Evolutionary conservation across 345 rosid genomes (phyloP), one percentile per base, ranked within the genome.

Genomic region (Crucihimalaya himalaica): DNA sequence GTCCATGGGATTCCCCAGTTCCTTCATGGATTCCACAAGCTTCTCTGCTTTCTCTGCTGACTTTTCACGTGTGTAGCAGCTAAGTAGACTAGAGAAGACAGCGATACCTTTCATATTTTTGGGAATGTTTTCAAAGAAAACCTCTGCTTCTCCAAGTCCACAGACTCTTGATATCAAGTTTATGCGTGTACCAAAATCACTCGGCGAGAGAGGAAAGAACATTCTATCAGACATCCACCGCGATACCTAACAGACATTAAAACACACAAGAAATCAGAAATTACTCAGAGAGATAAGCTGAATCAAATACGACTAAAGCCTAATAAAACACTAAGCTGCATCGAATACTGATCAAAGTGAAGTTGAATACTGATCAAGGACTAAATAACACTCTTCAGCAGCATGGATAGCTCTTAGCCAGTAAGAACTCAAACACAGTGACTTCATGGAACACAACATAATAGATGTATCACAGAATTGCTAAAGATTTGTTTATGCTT

Each of bases 171-270:
- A 25, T 13, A 52, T 25, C 18, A 52, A 52, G 57, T 52, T 52
- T 52, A 52, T 25, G 32, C 18, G 57, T 52, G 18, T 52, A 52
- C 57, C 57, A 52, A 52, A 51, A 51, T 51, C 56, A 51, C 16
- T n/a, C 31, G 8, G 1, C 4, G 31, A 51, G n/a, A 51, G 56
- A 23, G 56, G 56, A 51, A 23, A 51, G 16, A 51, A 51, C 56
- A 51, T 51, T 51, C 16, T 51, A 51, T 51, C 56, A 51, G 56
- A 51, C 56, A 51, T 51, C 56, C 56, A 51, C 56, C 31, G 31
- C 7, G 9, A 23, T 51, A 23, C 31, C 31, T 23, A 23, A 13
- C 3, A 12, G 2, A 51, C 16, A 25, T 52, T 52, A 5, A 52
- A 25, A 13, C n/a, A 52, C 32, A 51, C 31, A 51, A 5, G 56